Evolutionary conservation across 176 grass and related monocot genomes (phyloP).

Genomic region (Oryza meridionalis): DNA sequence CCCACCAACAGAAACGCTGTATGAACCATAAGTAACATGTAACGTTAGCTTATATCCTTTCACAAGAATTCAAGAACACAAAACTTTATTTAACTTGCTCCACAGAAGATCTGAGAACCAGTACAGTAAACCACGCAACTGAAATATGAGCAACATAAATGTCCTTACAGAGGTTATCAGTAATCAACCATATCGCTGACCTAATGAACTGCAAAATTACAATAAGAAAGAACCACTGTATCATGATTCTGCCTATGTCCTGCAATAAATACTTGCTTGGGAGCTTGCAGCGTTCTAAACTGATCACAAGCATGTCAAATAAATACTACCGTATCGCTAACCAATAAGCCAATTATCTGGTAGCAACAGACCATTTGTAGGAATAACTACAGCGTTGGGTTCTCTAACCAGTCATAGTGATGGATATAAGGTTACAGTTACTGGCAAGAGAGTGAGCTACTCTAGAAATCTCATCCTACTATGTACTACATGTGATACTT

Average conservation of each 20-base stretch:
- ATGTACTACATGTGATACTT: conserved; percentile 14
- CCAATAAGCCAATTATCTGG: neutral
- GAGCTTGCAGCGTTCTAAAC: conserved; percentile 8
- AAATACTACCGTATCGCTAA: neutral
- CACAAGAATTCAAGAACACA: neutral
- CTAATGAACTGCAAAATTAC: neutral
- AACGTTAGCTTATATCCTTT: neutral
- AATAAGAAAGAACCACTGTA: neutral
- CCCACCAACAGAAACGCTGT: neutral
- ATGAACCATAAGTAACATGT: neutral
- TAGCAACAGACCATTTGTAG: neutral
- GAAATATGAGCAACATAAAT: conserved; percentile 15
- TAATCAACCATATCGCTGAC: neutral
- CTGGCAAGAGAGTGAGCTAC: conserved; percentile 3
- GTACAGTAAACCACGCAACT: neutral
- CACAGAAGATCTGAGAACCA: neutral
- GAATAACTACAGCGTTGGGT: neutral
- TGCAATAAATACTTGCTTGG: conserved; percentile 13
- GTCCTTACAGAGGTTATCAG: neutral
- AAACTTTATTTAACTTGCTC: neutral
- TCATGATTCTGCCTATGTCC: conserved; percentile 2
- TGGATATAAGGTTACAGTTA: neutral
- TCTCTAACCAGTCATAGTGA: neutral
- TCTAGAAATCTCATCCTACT: neutral
- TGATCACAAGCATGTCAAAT: neutral